Percentiles rank a stretch among this genome's conserved stretches.
Conservation (phyloP, 2,329 filamentous ascomycete genomes). For the Bipolaris bicolor region DNA sequence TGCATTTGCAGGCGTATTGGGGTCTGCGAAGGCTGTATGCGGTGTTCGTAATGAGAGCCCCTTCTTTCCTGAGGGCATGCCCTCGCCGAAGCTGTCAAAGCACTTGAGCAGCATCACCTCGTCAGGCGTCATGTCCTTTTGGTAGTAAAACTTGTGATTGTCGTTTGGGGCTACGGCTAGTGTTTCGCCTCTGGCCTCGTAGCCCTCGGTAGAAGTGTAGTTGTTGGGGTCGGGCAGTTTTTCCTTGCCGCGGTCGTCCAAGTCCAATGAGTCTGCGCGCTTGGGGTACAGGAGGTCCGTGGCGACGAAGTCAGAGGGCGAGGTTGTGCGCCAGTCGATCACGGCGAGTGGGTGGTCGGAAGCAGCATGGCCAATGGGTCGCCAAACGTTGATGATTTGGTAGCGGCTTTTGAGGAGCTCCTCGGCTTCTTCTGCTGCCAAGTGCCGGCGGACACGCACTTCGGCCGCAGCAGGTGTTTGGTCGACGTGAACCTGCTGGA, state of each 20-base stretch:
- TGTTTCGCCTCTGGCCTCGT: constrained; percentile 69
- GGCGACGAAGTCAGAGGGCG: constrained; percentile 63
- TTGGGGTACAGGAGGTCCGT: constrained; percentile 68
- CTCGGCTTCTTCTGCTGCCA: constrained; percentile 62
- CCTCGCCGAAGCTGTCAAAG: constrained; percentile 54
- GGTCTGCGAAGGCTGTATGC: constrained; percentile 70
- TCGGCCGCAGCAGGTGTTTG: constrained; percentile 70
- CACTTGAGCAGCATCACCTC: constrained; percentile 62
- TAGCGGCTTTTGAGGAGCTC: constrained; percentile 64
- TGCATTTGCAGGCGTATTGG: constrained; percentile 58
- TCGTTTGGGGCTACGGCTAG: constrained; percentile 64
- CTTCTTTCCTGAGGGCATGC: constrained; percentile 48
- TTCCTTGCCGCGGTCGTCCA: constrained; percentile 66
- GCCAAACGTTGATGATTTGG: constrained; percentile 75
- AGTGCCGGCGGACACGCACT: constrained; percentile 66
- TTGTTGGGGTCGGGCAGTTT: constrained; percentile 57
- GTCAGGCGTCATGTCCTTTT: constrained; percentile 69
- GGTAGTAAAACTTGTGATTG: constrained; percentile 67
- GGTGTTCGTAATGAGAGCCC: constrained; percentile 59
- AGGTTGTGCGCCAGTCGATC: constrained; percentile 67
- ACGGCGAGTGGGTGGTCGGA: constrained; percentile 72
- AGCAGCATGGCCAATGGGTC: constrained; percentile 68
- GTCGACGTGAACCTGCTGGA: constrained; percentile 74
- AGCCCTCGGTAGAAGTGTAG: constrained; percentile 61
- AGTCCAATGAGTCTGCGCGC: constrained; percentile 43